phyloP scores from a whole-genome alignment of 371 early-diverging fungal genomes.

The Mucor saturninus region DNA sequence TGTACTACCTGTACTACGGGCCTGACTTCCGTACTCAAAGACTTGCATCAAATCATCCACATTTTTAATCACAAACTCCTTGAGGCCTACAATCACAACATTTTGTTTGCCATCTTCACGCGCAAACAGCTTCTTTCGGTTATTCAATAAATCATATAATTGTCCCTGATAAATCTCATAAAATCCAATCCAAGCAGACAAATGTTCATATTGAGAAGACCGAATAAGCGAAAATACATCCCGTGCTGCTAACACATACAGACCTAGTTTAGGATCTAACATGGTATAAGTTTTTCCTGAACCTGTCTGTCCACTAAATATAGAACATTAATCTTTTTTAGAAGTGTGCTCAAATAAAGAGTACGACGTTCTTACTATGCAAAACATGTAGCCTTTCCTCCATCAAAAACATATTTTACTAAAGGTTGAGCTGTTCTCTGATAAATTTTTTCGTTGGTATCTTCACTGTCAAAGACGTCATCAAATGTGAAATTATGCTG shows the following conservation, averaged over 20 bases:
- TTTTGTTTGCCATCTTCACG: constrained; percentile 95
- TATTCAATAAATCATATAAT: constrained; percentile 91
- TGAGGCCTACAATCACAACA: constrained; percentile 89
- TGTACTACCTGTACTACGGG: constrained; percentile 90
- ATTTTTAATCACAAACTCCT: constrained; percentile 82
- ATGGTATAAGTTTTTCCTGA: constrained; percentile 98
- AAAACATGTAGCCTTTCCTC: constrained; percentile 97
- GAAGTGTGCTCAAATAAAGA: too few species aligned
- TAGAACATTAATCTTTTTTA: not conserved
- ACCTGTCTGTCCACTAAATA: constrained; percentile 91
- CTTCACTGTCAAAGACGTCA: constrained; percentile 86
- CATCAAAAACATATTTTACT: constrained; percentile 89
- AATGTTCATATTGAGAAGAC: constrained; percentile 74
- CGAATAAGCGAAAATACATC: constrained; percentile 86
- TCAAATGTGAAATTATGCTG: constrained; percentile 94
- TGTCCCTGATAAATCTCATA: constrained; percentile 98
- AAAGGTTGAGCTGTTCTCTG: constrained; percentile 85
- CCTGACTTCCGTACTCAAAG: constrained; percentile 90
- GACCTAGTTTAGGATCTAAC: constrained; percentile 84
- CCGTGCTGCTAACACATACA: constrained; percentile 91
- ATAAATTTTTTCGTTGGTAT: constrained; percentile 89
- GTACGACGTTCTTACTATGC: constrained; percentile 74
- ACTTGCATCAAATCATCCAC: constrained; percentile 90
- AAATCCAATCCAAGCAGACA: constrained; percentile 86
- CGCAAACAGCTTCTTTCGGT: constrained; percentile 88